These are phyloP conservation scores for Ceratobasidium sp. DNA, from an alignment of 1,284 basidiomycete genomes.

Conservation along the genomic window DNA sequence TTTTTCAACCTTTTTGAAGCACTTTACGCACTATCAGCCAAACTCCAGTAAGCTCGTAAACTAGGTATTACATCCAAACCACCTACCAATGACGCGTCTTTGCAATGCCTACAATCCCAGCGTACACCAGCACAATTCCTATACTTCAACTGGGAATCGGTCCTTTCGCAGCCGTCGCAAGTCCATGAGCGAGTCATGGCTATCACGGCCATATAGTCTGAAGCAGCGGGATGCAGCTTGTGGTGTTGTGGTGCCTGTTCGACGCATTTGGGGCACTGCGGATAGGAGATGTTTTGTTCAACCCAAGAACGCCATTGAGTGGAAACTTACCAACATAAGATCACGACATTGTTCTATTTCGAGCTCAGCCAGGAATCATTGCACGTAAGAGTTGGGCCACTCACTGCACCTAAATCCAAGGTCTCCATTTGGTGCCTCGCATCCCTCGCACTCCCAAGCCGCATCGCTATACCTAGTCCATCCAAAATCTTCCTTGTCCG, in stretches of 20 bases:
- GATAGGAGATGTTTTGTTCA: not conserved
- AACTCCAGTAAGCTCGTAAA: not conserved
- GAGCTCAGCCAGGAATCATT: no score
- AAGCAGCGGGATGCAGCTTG: constrained; percentile 10
- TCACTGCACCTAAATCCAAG: constrained; percentile 31
- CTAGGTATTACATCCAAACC: not conserved
- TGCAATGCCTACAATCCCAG: constrained; percentile 22
- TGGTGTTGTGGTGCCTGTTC: not conserved
- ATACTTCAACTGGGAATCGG: not conserved
- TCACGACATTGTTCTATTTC: constrained; percentile 1
- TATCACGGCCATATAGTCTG: constrained; percentile 12
- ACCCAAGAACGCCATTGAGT: not conserved
- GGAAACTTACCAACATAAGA: constrained; percentile 1
- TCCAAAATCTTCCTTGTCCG: constrained; percentile 3
- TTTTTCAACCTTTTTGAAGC: constrained; percentile 32
- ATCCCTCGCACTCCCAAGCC: constrained; percentile 28
- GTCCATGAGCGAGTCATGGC: constrained; percentile 18
- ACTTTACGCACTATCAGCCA: constrained; percentile 15
- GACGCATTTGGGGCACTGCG: constrained; percentile 25
- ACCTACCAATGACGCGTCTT: constrained; percentile 10
- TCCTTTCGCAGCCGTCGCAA: constrained; percentile 13
- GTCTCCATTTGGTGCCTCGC: constrained; percentile 22
- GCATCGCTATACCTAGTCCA: constrained; percentile 25
- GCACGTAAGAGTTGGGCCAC: not conserved
- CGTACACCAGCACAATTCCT: constrained; percentile 25